Evolutionary conservation across 805 yeast genomes (phyloP), one percentile per base, ranked within the genome.

Genomic region (Cyberlindnera samutprakarnensis): DNA sequence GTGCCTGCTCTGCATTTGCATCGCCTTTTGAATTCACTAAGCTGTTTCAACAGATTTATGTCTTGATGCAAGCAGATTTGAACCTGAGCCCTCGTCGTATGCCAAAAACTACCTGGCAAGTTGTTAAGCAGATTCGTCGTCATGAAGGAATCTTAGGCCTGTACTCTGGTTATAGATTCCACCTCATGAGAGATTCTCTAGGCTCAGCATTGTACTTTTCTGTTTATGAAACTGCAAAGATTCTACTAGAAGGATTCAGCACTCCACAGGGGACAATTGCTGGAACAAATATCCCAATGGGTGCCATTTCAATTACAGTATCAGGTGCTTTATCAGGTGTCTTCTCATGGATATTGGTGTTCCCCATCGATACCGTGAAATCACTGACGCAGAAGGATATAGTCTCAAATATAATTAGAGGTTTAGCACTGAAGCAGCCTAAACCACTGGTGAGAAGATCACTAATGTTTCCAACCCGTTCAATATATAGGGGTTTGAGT

Each of bases 21-120:
- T 80, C 90, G 43, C 95, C 95, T 2, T 85, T 85, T 51, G 95
- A 85, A 54, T 72, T 83, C 56, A 76, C 90, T 29, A 86, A 85
- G 54, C 65, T 84, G 7, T 83, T 79, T 39, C 80, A 90, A 23
- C 95, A 85, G 53, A 70, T 85, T 23, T 77, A 59, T 21, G 46
- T 68, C 18, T 49, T 65, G 32, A 55, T 57, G 46, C 56, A 62
- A 22, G 47, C 42, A 25, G 51, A 39, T 23, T 49, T 46, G 32
- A 44, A 38, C 28, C 36, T 38, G 36, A 59, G 32, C 55, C 70
- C 36, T 36, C 51, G 33, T 45, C 57, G 35, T 29, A 61, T 50
- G 42, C 56, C 57, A 14, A 49, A 44, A 41, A 53, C 56, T 14
- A 57, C 75, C 3, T 45, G 59, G 27, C 62, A 61, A 28, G 66